Base-by-base conservation (phyloP, 2,329 filamentous ascomycete genomes). In the Apiospora koreana region DNA sequence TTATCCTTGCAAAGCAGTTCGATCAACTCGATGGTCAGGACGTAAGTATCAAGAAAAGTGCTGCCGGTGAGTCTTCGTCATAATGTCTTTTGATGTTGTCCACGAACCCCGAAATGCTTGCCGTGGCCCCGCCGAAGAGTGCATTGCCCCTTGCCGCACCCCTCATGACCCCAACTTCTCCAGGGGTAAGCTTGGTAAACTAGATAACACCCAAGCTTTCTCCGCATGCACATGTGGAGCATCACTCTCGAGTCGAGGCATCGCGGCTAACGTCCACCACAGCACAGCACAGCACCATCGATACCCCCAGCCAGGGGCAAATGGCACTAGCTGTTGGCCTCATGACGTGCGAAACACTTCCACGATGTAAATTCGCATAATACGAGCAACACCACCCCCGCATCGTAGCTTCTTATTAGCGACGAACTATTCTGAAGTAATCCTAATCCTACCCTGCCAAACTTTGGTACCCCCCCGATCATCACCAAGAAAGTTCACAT, bases 261-360 rank as follows among this genome's bases (percentile, higher is more conserved):
- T 2, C 54, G 54, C 54, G 54, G 54, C 31, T 62, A 62, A n/a
- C 21, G 54, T 38, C 18, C 54, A 54, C 50, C 50, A n/a, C n/a
- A n/a, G n/a, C n/a, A n/a, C n/a, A 31, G 10, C 23, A 5, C 50
- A 42, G 6, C 41, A 8, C 50, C 28, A n/a, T 4, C 14, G 16
- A 6, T 12, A 14, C 50, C 16, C 2, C 25, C 4, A 7, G 14
- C 28, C 28, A 9, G 25, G 2, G 16, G 16, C 50, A 58, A 35
- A 31, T 9, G 50, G 18, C 50, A 28, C 28, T n/a, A n/a, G 50
- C 28, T 28, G 28, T 43, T 18, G 28, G 54, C 38, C 31, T 38
- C 54, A 62, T 62, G 54, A 62, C 54, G 54, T 62, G 54, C 31
- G 54, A 38, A 62, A 62, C 31, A 62, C 31, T 62, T 62, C 31